A percentile compares a stretch with the other conserved stretches of the same genome.
These are phyloP conservation scores for Cyberlindnera mrakii DNA, from an alignment of 805 yeast species.

Conservation along the genomic window DNA sequence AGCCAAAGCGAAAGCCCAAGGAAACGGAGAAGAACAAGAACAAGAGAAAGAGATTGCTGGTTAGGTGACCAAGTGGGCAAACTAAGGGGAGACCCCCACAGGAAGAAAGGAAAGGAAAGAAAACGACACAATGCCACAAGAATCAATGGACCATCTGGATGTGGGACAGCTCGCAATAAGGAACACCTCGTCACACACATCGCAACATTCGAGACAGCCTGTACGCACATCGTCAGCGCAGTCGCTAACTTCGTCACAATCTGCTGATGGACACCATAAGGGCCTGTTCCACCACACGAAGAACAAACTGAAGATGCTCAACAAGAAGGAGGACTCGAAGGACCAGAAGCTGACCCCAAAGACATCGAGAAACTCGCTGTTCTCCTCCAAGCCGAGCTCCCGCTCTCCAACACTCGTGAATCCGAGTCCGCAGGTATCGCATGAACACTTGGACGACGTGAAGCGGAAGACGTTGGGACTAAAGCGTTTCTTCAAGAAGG, in stretches of 20 bases:
- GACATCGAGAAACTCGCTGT: constrained; percentile 20
- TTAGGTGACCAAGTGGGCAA: no score
- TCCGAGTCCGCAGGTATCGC: constrained; percentile 13
- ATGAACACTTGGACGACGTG: constrained; percentile 5
- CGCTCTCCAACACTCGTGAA: constrained; percentile 18
- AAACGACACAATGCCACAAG: neutral
- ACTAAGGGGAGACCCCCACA: neutral
- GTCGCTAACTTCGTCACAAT: constrained; percentile 8
- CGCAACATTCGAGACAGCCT: constrained; percentile 4
- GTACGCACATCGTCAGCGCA: constrained; percentile 2
- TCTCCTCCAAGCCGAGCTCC: constrained; percentile 18
- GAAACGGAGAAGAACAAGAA: no score
- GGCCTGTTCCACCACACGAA: constrained; percentile 11
- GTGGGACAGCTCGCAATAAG: constrained; percentile 4
- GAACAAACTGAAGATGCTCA: constrained; percentile 11
- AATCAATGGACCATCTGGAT: constrained; percentile 2
- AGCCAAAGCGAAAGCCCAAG: no score
- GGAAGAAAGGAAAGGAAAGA: neutral
- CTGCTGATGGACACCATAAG: constrained; percentile 7
- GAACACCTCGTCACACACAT: constrained; percentile 6
- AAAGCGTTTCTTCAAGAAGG: constrained; percentile 48
- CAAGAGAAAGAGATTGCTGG: no score
- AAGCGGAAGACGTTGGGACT: constrained; percentile 25
- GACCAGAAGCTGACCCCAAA: constrained; percentile 20
- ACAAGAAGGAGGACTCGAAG: constrained; percentile 6